These are phyloP conservation scores for Aureobasidium sp. DNA, from an alignment of 2,329 filamentous ascomycete species.

Conservation along the genomic window DNA sequence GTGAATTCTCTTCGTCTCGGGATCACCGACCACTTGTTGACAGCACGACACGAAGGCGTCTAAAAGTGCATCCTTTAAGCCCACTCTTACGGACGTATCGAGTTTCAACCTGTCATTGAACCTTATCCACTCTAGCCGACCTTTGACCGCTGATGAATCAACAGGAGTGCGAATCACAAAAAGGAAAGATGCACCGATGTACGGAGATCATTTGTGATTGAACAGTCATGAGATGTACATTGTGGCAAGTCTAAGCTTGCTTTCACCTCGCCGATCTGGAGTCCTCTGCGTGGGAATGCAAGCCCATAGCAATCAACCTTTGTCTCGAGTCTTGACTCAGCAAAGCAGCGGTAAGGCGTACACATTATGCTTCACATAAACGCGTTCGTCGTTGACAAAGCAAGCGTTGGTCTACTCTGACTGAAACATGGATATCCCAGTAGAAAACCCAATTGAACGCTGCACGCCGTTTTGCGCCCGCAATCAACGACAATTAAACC, in stretches of 20 bases:
- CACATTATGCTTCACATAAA: conserved; percentile 1
- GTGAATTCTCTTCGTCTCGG: background rate
- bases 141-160: background rate
- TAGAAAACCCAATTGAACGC: background rate
- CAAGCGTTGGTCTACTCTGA: background rate
- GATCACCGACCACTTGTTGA: background rate
- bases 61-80: background rate
- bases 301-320: background rate
- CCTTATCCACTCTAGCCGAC: background rate
- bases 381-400: background rate
- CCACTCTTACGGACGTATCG: conserved; percentile 10
- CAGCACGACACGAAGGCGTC: conserved; percentile 4
- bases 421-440: background rate
- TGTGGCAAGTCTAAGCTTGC: background rate
- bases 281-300: background rate
- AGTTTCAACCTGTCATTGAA: conserved; percentile 4
- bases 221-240: no score
- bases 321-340: background rate
- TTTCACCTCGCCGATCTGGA: background rate
- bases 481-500: conserved; percentile 3
- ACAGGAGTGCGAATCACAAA: background rate
- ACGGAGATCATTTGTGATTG: no score
- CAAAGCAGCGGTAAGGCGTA: background rate
- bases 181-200: no score
- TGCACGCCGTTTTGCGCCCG: background rate